These are phyloP conservation scores for Ogataea ramenticola DNA, from an alignment of 805 yeast species.

Conservation along the genomic window DNA sequence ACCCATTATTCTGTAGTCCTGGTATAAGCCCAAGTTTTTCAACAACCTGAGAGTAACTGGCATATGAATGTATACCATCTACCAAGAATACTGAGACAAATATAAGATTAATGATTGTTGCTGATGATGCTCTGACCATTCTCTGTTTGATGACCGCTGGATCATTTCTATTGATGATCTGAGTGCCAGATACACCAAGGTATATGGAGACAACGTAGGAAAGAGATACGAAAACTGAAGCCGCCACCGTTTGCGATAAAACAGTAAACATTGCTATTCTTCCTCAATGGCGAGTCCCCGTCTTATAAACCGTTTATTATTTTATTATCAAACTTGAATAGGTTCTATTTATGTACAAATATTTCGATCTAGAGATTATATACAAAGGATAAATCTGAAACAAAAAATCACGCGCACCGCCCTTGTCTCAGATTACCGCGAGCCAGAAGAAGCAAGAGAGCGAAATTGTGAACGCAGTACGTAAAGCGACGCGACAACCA, in stretches of 20 bases:
- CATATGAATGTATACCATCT: constrained; percentile 6
- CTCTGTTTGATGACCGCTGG: constrained; percentile 35
- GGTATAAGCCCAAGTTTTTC: constrained; percentile 26
- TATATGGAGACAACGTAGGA: constrained; percentile 41
- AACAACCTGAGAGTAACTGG: background rate
- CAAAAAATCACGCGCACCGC: background rate
- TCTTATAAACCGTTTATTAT: background rate
- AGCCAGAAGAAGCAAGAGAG: background rate
- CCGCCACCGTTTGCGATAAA: too few species aligned
- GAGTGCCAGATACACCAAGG: constrained; percentile 13
- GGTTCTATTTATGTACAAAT: too few species aligned
- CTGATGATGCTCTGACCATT: constrained; percentile 26
- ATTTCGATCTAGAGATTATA: background rate
- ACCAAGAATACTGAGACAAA: constrained; percentile 25
- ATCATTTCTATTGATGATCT: constrained; percentile 31
- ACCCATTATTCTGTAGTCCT: constrained; percentile 12
- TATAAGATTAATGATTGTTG: constrained; percentile 25
- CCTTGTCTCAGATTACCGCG: constrained; percentile 2
- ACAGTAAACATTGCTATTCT: too few species aligned
- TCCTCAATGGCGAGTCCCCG: too few species aligned
- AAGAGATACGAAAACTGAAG: constrained; percentile 30
- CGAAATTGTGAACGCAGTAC: constrained; percentile 4
- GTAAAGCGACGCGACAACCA: constrained; percentile 43
- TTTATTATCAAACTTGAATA: too few species aligned
- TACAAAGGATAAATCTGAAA: background rate